phyloP scores from a whole-genome alignment of 2,329 filamentous ascomycete species.

The Epichloe sibirici region DNA sequence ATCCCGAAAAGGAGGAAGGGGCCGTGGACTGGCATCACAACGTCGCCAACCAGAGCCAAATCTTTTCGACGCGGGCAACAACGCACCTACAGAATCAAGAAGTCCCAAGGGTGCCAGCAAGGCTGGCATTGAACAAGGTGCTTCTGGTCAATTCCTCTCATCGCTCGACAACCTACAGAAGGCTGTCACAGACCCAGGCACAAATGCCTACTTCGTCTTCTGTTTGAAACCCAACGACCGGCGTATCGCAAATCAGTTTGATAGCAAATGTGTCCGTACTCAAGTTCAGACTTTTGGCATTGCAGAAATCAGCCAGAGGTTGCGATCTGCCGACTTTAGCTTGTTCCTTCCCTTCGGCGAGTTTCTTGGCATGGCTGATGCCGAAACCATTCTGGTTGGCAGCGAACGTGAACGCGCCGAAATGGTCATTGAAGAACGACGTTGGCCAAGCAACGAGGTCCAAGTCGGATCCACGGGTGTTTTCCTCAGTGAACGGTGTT shows the following conservation, averaged over 20 bases:
- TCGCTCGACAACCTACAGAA: conserved; percentile 86
- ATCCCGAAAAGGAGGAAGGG: conserved; percentile 53
- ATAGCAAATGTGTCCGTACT: conserved; percentile 93
- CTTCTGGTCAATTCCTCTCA: conserved; percentile 81
- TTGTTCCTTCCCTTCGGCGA: conserved; percentile 92
- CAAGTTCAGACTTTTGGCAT: conserved; percentile 95
- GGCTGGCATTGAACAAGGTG: conserved; percentile 56
- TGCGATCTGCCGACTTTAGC: conserved; percentile 89
- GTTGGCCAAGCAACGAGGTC: conserved; percentile 87
- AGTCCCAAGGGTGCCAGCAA: conserved; percentile 23
- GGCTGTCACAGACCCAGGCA: conserved; percentile 66
- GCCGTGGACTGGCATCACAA: conserved; percentile 22
- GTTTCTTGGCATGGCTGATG: conserved; percentile 79
- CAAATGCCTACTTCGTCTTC: conserved; percentile 93
- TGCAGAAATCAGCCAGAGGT: conserved; percentile 86
- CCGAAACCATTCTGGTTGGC: conserved; percentile 75
- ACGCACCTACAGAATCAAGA: conserved; percentile 26
- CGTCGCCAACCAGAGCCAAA: conserved; percentile 28
- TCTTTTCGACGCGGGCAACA: conserved; percentile 13
- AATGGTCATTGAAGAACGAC: conserved; percentile 79
- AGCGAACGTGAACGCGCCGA: conserved; percentile 88
- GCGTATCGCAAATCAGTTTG: conserved; percentile 95
- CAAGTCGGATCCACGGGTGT: conserved; percentile 84
- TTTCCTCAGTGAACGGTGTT: conserved; percentile 91
- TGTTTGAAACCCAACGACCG: conserved; percentile 96